These are phyloP conservation scores for Talaromyces stipitatus DNA, from an alignment of 495 filamentous ascomycete genomes.

Conservation along the genomic window DNA sequence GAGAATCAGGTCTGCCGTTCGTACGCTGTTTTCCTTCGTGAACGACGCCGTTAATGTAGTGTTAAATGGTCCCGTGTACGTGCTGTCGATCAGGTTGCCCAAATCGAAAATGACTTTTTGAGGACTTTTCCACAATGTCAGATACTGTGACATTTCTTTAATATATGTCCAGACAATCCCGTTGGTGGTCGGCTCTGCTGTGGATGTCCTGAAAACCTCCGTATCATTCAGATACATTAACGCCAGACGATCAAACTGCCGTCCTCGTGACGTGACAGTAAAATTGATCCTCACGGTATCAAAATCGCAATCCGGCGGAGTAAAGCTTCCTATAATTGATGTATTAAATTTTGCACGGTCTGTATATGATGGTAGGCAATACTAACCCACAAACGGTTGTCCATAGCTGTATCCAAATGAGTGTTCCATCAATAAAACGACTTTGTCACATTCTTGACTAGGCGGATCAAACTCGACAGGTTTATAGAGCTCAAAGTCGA, in stretches of 20 bases:
- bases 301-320: slow-evolving; percentile 63
- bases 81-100: slow-evolving; percentile 65
- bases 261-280: slow-evolving; percentile 64
- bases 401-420: slow-evolving; percentile 74
- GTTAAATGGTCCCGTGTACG: slow-evolving; percentile 74
- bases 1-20: slow-evolving; percentile 59
- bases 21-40: slow-evolving; percentile 32
- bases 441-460: slow-evolving; percentile 35
- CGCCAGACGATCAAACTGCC: slow-evolving; percentile 75
- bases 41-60: slow-evolving; percentile 76
- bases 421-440: slow-evolving; percentile 57
- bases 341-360: too few species aligned
- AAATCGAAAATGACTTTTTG: slow-evolving; percentile 83
- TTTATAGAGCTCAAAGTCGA: slow-evolving; percentile 63
- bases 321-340: slow-evolving; percentile 47
- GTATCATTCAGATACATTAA: slow-evolving; percentile 73
- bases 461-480: slow-evolving; percentile 43
- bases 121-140: slow-evolving; percentile 53
- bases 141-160: slow-evolving; percentile 77
- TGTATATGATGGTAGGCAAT: background rate
- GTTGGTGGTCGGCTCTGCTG: slow-evolving; percentile 65
- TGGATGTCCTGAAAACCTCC: slow-evolving; percentile 81
- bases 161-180: slow-evolving; percentile 72
- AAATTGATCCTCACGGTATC: slow-evolving; percentile 78
- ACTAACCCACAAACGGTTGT: slow-evolving; percentile 66